Base-by-base conservation (phyloP, 208 protist genomes). In the Acanthamoeba pearcei region DNA sequence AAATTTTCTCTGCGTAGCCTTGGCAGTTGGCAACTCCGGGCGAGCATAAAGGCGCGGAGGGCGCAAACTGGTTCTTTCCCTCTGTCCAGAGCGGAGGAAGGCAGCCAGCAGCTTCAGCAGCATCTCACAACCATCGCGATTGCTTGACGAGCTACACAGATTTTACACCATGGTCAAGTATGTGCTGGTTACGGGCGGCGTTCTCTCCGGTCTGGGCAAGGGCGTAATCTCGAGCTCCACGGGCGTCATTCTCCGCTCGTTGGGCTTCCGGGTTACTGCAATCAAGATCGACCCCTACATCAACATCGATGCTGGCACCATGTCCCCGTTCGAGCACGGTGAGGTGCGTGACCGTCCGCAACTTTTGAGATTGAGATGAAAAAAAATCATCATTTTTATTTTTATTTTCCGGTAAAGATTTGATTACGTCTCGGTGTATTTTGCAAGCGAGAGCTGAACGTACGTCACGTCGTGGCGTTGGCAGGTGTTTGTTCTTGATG, bases 241-340 rank as follows among this genome's bases (percentile, higher is more conserved):
- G 46, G 98, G 97, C 9, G 94, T 98, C 32, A 88, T 96, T 49
- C 70, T 96, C n/a, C 96, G 98, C 51, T 96, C 98, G 27, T 94
- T 97, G 5, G 99, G 99, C 49, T 98, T 98, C 89, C 97, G 97
- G 38, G 98, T 99, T 17, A 99, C 99, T 91, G 98, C 98, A 82
- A 99, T 99, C 95, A 99, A 99, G 97, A 99, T 99, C 95, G 99
- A 99, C 93, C 99, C 99, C 24, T 99, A 99, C 97, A 98, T 99
- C 95, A 99, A 96, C 78, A 96, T 97, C 49, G 98, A 98, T 95
- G 98, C 98, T 42, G 98, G 98, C 53, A 98, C 98, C 35, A 98
- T 98, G 97, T 98, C 98, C 95, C 97, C 98, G 1, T 99, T 99
- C 93, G 99, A 99, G 97, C 99, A 99, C 97, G 99, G 99, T 91